phyloP scores from a whole-genome alignment of 345 rosid genomes.

The Eutrema yunnanense region DNA sequence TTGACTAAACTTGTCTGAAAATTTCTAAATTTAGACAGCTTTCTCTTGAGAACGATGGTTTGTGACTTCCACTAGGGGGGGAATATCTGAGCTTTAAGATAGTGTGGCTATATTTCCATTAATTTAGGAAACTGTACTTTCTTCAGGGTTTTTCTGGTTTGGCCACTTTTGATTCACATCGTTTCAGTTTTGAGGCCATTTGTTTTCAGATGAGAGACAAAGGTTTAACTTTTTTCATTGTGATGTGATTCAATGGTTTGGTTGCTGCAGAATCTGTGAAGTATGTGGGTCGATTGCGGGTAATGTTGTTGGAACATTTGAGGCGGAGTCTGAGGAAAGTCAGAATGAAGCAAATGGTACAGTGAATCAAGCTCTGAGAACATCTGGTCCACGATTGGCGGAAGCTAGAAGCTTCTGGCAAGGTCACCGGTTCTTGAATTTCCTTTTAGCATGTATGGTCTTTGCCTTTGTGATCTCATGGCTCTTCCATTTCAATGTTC shows the following conservation, averaged over 20 bases:
- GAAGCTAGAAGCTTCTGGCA: slow-evolving; percentile 65
- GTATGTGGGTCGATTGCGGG: slow-evolving; percentile 81
- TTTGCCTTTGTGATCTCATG: slow-evolving; percentile 92
- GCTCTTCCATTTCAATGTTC: slow-evolving; percentile 90
- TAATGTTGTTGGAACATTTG: slow-evolving; percentile 53
- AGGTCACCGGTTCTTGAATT: slow-evolving; percentile 80
- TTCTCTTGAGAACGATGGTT: neutral
- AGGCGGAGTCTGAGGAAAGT: slow-evolving; percentile 41
- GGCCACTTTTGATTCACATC: neutral
- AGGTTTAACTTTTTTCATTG: neutral
- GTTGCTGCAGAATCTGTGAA: slow-evolving; percentile 74
- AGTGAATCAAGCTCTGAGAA: slow-evolving; percentile 26
- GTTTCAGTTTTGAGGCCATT: neutral
- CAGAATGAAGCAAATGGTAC: slow-evolving; percentile 40
- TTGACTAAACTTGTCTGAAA: neutral
- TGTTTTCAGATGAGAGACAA: neutral
- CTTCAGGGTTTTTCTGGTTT: neutral
- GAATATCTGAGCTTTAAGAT: neutral
- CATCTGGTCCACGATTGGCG: slow-evolving; percentile 23
- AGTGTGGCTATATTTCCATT: neutral
- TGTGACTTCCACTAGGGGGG: neutral
- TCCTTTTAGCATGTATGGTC: slow-evolving; percentile 87
- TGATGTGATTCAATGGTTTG: slow-evolving; percentile 1
- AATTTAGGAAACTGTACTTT: neutral
- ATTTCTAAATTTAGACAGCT: neutral